A percentile compares a stretch with the other conserved stretches of the same genome.
Conservation (phyloP, 208 protist genomes). For the Leishmania mexicana region DNA sequence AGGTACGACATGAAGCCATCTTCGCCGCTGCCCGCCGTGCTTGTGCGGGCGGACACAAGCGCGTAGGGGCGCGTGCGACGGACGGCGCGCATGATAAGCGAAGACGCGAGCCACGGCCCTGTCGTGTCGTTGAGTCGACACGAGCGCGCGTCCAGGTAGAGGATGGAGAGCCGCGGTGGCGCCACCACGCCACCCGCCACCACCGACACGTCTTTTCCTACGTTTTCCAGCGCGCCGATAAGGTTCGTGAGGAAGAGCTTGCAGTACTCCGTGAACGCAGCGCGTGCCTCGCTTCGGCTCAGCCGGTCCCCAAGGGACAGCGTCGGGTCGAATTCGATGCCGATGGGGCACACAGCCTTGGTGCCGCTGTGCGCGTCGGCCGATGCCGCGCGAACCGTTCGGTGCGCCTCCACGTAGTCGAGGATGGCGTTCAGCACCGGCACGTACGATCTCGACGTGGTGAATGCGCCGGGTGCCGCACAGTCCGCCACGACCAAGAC, state of each 20-base stretch:
- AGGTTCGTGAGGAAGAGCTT: conserved; percentile 26
- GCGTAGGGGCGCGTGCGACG: conserved; percentile 28
- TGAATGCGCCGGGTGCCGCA: conserved; percentile 12
- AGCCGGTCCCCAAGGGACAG: conserved; percentile 19
- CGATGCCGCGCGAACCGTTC: background rate
- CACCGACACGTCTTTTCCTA: background rate
- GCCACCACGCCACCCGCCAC: background rate
- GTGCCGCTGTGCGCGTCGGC: background rate
- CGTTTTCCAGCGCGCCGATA: conserved; percentile 18
- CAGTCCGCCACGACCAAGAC: conserved; percentile 28
- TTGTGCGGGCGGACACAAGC: conserved; percentile 12
- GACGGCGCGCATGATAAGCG: conserved; percentile 22
- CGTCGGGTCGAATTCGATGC: conserved; percentile 15
- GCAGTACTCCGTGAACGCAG: conserved; percentile 10
- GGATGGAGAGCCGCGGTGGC: conserved; percentile 14
- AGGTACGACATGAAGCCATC: conserved; percentile 22
- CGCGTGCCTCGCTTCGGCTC: conserved; percentile 4
- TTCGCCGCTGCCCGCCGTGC: background rate
- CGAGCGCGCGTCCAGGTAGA: conserved; percentile 21
- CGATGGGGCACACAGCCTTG: conserved; percentile 16
- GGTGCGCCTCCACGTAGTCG: conserved; percentile 6
- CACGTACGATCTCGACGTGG: conserved; percentile 14
- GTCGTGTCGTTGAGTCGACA: conserved; percentile 13
- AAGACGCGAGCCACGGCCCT: conserved; percentile 18
- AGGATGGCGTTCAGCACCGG: conserved; percentile 18